A percentile compares a stretch with the other conserved stretches of the same genome.
Evolutionary conservation across 2,329 filamentous ascomycete genomes (phyloP).

Genomic region (Fusarium sp.): DNA sequence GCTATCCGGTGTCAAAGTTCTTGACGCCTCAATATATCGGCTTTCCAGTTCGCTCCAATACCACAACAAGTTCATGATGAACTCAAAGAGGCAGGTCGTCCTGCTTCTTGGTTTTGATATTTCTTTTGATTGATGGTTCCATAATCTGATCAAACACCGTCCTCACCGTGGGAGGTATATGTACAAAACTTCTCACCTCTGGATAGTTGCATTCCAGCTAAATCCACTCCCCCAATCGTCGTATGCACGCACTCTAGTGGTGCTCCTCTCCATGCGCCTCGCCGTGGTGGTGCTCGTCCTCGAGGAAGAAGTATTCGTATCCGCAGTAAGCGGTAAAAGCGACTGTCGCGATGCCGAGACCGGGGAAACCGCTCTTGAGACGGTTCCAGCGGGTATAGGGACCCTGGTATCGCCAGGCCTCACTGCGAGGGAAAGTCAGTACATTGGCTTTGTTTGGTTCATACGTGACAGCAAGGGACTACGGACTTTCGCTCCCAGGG

Average conservation of each 20-base stretch:
- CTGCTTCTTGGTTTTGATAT: not conserved
- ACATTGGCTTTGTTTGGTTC: not conserved
- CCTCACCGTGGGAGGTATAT: slow-evolving; percentile 40
- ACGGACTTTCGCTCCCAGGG: slow-evolving; percentile 75
- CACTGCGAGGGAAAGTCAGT: slow-evolving; percentile 65
- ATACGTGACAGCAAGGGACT: not conserved
- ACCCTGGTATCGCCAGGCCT: slow-evolving; percentile 94
- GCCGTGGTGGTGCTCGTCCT: slow-evolving; percentile 72
- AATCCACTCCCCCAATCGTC: slow-evolving; percentile 17
- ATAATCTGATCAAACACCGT: slow-evolving; percentile 34
- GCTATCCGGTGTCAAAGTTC: not conserved
- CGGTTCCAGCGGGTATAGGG: slow-evolving; percentile 90
- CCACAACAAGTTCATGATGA: not conserved
- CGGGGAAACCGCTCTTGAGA: slow-evolving; percentile 87
- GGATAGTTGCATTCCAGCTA: slow-evolving; percentile 21
- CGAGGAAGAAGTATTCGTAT: slow-evolving; percentile 89
- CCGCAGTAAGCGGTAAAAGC: slow-evolving; percentile 91
- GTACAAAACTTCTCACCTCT: slow-evolving; percentile 38
- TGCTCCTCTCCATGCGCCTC: slow-evolving; percentile 70
- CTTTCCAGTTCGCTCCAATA: not conserved
- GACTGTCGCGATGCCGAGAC: slow-evolving; percentile 90
- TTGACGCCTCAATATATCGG: not conserved
- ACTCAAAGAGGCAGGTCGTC: not conserved
- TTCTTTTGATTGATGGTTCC: slow-evolving; percentile 39
- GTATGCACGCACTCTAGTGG: slow-evolving; percentile 52